Evolutionary conservation across 495 filamentous ascomycete species (phyloP), one percentile per base, ranked within the genome.

Genomic region (Pyrenopolyporus hunteri): DNA sequence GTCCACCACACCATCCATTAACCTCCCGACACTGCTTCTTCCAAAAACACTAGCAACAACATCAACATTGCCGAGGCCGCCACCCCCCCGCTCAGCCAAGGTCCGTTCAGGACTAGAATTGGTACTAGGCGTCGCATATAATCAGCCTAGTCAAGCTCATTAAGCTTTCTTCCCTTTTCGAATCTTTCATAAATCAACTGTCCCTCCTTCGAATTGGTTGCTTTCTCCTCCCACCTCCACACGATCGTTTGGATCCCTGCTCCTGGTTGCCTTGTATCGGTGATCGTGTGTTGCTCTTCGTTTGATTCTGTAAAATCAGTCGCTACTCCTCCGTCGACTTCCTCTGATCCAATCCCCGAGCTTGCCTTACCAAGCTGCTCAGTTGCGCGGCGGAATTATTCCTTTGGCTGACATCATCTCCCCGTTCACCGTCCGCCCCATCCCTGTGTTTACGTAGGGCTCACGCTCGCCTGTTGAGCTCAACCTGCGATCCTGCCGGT

Each of bases 391-490:
- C 55, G 61, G 61, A 45, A 51, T n/a, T 56, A 66, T 60, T 60
- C 51, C 57, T 52, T 65, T 25, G 13, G 62, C 62, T 65, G 62
- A 65, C 62, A 59, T 65, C 62, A 59, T 65, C 49, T 44, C 44
- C 51, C 29, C 35, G 45, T 47, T 13, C 32, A 37, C 44, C 13
- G 42, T 23, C 16, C 36, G 33, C 28, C 13, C 47, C 6, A 63
- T 39, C 29, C 28, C 23, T 23, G 17, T 25, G 14, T 42, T 51
- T 43, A 36, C 46, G 25, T 47, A 56, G 32, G 49, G 50, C 28
- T 49, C 25, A 23, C 40, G 28, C 50, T 26, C 47, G 63, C 56
- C 54, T 66, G 63, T 66, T 66, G 63, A 66, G 63, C 63, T 66
- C 63, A 66, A 66, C 63, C 50, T 57, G 32, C 28, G 39, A 60